phyloP scores from a whole-genome alignment of 2,329 filamentous ascomycete species.

The Ampelomyces quisqualis region DNA sequence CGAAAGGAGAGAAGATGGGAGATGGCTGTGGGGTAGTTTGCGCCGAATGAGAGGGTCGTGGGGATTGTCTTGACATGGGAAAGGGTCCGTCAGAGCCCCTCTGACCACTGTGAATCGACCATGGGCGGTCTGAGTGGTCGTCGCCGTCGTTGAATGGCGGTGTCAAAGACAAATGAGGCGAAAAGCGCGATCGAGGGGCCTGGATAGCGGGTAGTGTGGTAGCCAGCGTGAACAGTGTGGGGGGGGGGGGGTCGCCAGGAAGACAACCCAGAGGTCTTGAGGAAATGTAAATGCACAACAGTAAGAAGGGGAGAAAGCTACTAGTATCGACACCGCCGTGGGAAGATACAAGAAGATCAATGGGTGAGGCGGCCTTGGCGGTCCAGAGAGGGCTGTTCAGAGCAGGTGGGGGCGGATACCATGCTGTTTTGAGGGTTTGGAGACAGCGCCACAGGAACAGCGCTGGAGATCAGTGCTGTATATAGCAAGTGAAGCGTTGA shows the following conservation, averaged over 20 bases:
- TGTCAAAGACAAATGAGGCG: slow-evolving; percentile 32
- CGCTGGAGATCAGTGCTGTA: slow-evolving; percentile 4
- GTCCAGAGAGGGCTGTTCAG: slow-evolving; percentile 17
- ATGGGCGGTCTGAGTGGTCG: slow-evolving; percentile 38
- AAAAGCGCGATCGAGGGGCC: slow-evolving; percentile 37
- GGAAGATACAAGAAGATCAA: neutral
- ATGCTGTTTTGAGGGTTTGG: slow-evolving; percentile 16
- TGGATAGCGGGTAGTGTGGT: slow-evolving; percentile 40
- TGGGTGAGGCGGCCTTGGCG: slow-evolving; percentile 2
- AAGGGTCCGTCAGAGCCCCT: slow-evolving; percentile 36
- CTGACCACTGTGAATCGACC: slow-evolving; percentile 33
- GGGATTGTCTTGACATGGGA: slow-evolving; percentile 31
- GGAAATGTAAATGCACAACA: neutral
- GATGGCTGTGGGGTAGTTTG: slow-evolving; percentile 34
- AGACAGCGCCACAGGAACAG: slow-evolving; percentile 12
- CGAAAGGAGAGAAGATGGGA: slow-evolving; percentile 24
- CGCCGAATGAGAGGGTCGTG: slow-evolving; percentile 25
- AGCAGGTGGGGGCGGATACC: slow-evolving; percentile 19
- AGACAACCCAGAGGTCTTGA: slow-evolving; percentile 28
- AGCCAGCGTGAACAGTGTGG: slow-evolving; percentile 39
- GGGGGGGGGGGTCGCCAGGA: slow-evolving; percentile 27
- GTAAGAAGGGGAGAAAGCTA: neutral
- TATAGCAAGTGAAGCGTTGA: slow-evolving; percentile 6
- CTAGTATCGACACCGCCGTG: neutral
- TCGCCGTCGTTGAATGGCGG: slow-evolving; percentile 38